phyloP scores from a whole-genome alignment of 2,329 filamentous ascomycete genomes.

The Capronia epimyces region DNA sequence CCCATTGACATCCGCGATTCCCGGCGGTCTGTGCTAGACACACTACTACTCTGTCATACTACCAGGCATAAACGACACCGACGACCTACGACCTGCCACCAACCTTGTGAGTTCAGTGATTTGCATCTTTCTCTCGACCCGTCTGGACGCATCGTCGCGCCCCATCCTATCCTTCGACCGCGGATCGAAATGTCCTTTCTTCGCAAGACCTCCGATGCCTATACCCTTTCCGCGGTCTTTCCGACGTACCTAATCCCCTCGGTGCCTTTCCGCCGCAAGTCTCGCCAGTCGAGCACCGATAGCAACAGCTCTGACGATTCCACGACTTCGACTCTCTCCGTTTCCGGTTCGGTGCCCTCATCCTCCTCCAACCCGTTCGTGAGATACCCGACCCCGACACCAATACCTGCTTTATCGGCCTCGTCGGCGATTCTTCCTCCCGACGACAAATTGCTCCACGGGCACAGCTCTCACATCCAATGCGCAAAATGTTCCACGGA shows the following conservation, averaged over 20 bases:
- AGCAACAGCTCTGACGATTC: slow-evolving; percentile 35
- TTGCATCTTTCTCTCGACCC: too few species aligned
- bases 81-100: too few species aligned
- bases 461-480: slow-evolving; percentile 51
- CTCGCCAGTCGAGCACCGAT: slow-evolving; percentile 38
- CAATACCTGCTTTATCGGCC: slow-evolving; percentile 13
- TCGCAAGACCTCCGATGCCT: slow-evolving; percentile 22
- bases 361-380: slow-evolving; percentile 27
- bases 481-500: slow-evolving; percentile 57
- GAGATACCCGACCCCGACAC: slow-evolving; percentile 20
- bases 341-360: slow-evolving; percentile 17
- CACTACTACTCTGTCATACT: too few species aligned
- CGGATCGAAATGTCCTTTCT: slow-evolving; percentile 23
- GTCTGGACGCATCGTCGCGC: too few species aligned
- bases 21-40: neutral
- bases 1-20: slow-evolving; percentile 20
- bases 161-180: neutral
- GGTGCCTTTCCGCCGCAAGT: slow-evolving; percentile 41
- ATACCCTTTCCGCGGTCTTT: slow-evolving; percentile 39
- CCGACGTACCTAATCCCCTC: slow-evolving; percentile 49
- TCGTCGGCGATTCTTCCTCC: slow-evolving; percentile 24
- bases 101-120: too few species aligned
- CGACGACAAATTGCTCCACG: slow-evolving; percentile 39
- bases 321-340: slow-evolving; percentile 29
- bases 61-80: too few species aligned